Conservation (phyloP, 257 asterid species). For the Fraxinus excelsior region DNA sequence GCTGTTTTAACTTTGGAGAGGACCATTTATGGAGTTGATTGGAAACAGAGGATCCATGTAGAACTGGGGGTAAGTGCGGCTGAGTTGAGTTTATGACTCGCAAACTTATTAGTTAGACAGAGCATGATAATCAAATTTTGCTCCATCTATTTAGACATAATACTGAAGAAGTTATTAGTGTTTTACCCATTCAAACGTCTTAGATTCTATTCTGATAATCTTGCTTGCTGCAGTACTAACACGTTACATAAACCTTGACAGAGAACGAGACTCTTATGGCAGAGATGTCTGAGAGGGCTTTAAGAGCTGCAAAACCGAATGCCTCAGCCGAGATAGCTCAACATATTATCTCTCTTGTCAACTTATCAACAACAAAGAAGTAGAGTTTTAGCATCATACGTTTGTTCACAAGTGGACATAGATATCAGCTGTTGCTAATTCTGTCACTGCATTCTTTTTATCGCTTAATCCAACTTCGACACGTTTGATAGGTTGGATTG, state of each 20-base stretch:
- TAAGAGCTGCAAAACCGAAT: slow-evolving; percentile 49
- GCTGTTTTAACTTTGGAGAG: not conserved
- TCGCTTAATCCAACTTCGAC: not conserved
- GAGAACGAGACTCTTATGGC: slow-evolving; percentile 40
- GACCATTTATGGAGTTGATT: not conserved
- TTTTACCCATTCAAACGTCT: not conserved
- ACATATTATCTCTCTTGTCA: slow-evolving; percentile 43
- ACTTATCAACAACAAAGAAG: slow-evolving; percentile 21
- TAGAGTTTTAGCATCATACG: not conserved
- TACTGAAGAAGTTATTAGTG: not conserved
- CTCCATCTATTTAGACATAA: not conserved
- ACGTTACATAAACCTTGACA: slow-evolving; percentile 23
- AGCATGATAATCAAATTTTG: not conserved
- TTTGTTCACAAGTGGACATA: not conserved
- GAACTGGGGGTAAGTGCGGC: not conserved
- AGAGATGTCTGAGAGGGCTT: slow-evolving; percentile 55
- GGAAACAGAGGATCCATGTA: not conserved
- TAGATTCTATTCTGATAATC: not conserved
- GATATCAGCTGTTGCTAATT: not conserved
- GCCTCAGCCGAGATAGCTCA: slow-evolving; percentile 50
- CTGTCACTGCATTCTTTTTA: not conserved
- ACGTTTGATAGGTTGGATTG: not conserved
- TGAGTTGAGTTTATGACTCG: not conserved
- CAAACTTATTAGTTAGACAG: not conserved
- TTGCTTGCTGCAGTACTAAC: not conserved